Percentiles rank a stretch among this genome's conserved stretches.
These are phyloP conservation scores for Cladobotryum mycophilum DNA, from an alignment of 2,329 filamentous ascomycete genomes.

Conservation along the genomic window DNA sequence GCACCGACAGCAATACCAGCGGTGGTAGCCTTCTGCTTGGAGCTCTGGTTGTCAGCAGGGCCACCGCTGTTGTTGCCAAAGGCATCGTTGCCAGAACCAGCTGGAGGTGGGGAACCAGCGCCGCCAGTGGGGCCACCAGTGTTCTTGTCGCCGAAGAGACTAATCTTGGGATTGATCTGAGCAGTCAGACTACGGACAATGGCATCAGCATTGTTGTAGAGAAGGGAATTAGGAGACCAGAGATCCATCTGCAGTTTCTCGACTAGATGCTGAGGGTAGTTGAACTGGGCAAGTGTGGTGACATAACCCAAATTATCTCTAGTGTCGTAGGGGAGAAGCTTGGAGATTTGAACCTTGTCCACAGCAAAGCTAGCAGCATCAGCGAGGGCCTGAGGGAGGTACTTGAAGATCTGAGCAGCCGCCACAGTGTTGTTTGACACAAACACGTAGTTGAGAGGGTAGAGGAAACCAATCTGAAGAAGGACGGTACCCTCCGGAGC, in stretches of 20 bases:
- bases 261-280: slow-evolving; percentile 66
- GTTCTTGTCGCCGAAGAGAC: slow-evolving; percentile 30
- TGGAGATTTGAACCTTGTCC: slow-evolving; percentile 58
- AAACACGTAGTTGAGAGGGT: slow-evolving; percentile 76
- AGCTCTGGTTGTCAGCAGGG: slow-evolving; percentile 42
- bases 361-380: slow-evolving; percentile 53
- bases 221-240: slow-evolving; percentile 59
- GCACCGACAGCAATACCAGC: slow-evolving; percentile 70
- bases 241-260: slow-evolving; percentile 63
- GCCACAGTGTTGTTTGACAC: slow-evolving; percentile 66
- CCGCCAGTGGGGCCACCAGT: slow-evolving; percentile 28
- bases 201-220: slow-evolving; percentile 65
- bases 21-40: slow-evolving; percentile 56
- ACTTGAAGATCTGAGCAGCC: slow-evolving; percentile 78
- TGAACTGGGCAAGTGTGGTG: slow-evolving; percentile 64
- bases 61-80: slow-evolving; percentile 34
- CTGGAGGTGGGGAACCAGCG: neutral
- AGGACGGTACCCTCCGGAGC: slow-evolving; percentile 59
- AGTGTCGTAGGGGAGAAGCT: slow-evolving; percentile 72
- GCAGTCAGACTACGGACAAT: slow-evolving; percentile 68
- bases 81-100: slow-evolving; percentile 27
- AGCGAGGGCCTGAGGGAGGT: slow-evolving; percentile 64
- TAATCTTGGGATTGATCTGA: slow-evolving; percentile 77
- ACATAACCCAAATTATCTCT: slow-evolving; percentile 64
- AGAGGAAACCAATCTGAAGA: slow-evolving; percentile 81